Conservation (phyloP, 495 filamentous ascomycete genomes). For the Bathelium albidoporum region DNA sequence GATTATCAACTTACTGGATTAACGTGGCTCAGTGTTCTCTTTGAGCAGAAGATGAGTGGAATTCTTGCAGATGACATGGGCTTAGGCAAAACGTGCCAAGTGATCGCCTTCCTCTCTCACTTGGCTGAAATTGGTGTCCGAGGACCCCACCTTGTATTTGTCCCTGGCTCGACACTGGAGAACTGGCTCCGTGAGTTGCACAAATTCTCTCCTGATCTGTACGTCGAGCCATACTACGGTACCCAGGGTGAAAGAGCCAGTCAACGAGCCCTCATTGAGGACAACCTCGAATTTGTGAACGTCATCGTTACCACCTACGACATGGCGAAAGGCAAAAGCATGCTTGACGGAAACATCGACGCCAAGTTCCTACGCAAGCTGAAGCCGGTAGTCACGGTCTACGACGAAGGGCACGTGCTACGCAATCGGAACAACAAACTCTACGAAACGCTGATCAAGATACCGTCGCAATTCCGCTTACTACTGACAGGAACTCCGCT, state of each 20-base stretch:
- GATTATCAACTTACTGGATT: constrained; percentile 89
- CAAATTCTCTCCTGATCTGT: constrained; percentile 68
- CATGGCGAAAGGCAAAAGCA: constrained; percentile 47
- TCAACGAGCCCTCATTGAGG: constrained; percentile 55
- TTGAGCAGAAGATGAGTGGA: constrained; percentile 62
- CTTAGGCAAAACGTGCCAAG: constrained; percentile 92
- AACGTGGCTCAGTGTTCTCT: constrained; percentile 84
- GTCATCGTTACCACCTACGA: constrained; percentile 90
- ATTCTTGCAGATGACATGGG: constrained; percentile 99
- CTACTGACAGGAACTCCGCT: constrained; percentile 88
- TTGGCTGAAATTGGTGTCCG: constrained; percentile 55
- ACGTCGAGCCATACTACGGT: constrained; percentile 75
- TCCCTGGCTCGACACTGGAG: constrained; percentile 84
- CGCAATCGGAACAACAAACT: constrained; percentile 74
- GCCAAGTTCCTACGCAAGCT: constrained; percentile 58
- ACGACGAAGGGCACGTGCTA: constrained; percentile 85
- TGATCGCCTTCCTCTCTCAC: constrained; percentile 84
- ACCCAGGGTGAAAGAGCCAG: constrained; percentile 47
- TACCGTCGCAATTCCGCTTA: constrained; percentile 66
- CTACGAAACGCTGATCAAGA: constrained; percentile 70
- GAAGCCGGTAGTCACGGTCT: constrained; percentile 58
- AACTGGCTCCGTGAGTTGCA: constrained; percentile 91
- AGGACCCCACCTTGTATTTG: constrained; percentile 80
- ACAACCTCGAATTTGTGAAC: constrained; percentile 55
- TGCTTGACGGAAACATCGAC: constrained; percentile 31